Evolutionary conservation across 495 filamentous ascomycete genomes (phyloP).

Genomic region (Massariosphaeria phaeospora): DNA sequence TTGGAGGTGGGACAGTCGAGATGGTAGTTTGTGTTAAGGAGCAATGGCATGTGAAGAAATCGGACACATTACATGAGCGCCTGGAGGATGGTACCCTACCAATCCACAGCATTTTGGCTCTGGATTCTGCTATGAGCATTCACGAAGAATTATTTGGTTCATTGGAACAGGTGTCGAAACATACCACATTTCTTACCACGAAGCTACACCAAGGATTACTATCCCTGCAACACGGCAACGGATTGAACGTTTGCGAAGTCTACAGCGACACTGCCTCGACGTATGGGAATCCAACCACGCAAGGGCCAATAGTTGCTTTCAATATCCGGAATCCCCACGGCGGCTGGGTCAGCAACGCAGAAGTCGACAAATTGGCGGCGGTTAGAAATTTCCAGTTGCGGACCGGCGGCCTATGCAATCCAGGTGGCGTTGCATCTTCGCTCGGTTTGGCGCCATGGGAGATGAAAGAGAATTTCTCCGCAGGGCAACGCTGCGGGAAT

Average conservation of each 20-base stretch:
- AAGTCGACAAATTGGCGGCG: conserved; percentile 77
- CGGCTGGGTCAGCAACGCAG: conserved; percentile 71
- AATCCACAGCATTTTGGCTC: conserved; percentile 79
- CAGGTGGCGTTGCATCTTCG: conserved; percentile 69
- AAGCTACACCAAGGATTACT: conserved; percentile 55
- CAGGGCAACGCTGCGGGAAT: conserved; percentile 61
- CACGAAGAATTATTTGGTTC: conserved; percentile 66
- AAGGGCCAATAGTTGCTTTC: conserved; percentile 81
- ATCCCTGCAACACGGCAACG: conserved; percentile 63
- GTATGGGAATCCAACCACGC: conserved; percentile 45
- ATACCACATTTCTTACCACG: conserved; percentile 63
- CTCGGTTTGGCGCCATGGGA: conserved; percentile 70
- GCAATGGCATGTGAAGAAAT: conserved; percentile 71
- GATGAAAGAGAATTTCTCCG: conserved; percentile 72
- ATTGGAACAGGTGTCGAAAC: conserved; percentile 66
- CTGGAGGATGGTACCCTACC: conserved; percentile 90
- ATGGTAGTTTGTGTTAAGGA: conserved; percentile 61
- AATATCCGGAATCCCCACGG: conserved; percentile 65
- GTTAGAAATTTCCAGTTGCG: conserved; percentile 75
- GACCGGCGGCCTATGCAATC: conserved; percentile 86
- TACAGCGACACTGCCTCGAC: conserved; percentile 48
- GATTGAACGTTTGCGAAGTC: conserved; percentile 57
- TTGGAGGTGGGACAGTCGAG: conserved; percentile 94
- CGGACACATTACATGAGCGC: conserved; percentile 65
- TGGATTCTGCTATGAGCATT: conserved; percentile 65